phyloP scores from a whole-genome alignment of 192 early-diverging fungal species.

The Podila epigama region DNA sequence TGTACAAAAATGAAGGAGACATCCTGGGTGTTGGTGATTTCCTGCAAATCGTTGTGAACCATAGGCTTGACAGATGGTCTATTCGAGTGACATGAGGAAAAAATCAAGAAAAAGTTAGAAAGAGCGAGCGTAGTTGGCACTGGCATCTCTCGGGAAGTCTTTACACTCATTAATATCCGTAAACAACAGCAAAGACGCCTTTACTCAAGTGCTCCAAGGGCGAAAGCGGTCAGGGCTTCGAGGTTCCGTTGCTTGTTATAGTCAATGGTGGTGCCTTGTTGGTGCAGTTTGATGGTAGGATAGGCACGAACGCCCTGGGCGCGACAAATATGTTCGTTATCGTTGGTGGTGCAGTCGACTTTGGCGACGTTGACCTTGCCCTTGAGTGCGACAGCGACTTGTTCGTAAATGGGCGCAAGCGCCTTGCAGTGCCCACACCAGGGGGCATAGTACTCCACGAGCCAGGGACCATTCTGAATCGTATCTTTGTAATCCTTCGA shows the following conservation, averaged over 20 bases:
- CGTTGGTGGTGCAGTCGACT: conserved; percentile 80
- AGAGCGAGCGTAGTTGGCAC: not conserved
- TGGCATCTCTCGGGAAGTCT: too few relatives aligned
- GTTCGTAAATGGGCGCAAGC: conserved; percentile 81
- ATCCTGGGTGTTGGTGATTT: conserved; percentile 47
- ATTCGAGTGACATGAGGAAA: not conserved
- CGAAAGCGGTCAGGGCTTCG: conserved; percentile 12
- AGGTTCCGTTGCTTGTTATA: conserved; percentile 18
- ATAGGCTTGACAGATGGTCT: conserved; percentile 46
- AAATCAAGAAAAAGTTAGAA: not conserved
- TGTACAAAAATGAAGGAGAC: conserved; percentile 65
- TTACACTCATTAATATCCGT: not conserved
- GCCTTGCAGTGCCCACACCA: conserved; percentile 91
- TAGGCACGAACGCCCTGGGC: conserved; percentile 74
- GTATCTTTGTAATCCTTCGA: conserved; percentile 57
- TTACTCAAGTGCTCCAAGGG: conserved; percentile 30
- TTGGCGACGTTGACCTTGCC: conserved; percentile 83
- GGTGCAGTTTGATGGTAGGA: conserved; percentile 79
- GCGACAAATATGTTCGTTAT: conserved; percentile 66
- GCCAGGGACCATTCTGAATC: conserved; percentile 76
- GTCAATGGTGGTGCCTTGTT: conserved; percentile 13
- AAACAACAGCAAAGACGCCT: conserved; percentile 13
- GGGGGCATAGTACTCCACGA: conserved; percentile 89
- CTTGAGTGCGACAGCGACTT: conserved; percentile 67
- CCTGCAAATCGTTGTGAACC: conserved; percentile 45